phyloP scores from a whole-genome alignment of 2,329 filamentous ascomycete genomes.

The Ophiocordyceps camponoti-saundersi region DNA sequence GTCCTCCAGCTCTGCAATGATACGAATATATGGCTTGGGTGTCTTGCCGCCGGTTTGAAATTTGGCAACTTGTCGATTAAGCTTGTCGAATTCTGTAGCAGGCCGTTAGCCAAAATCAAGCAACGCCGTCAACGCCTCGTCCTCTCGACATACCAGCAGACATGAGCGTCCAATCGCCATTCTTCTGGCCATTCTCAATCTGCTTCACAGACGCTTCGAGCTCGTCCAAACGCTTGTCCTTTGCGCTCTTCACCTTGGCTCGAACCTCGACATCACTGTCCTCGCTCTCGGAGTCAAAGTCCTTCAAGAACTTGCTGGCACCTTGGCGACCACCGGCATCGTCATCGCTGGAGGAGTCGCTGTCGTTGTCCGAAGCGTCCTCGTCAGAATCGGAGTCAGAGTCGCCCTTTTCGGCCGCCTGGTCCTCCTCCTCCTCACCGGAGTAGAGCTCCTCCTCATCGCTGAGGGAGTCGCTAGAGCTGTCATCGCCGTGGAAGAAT shows the following conservation, averaged over 20 bases:
- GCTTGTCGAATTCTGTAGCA: conserved; percentile 71
- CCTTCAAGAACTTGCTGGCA: conserved; percentile 69
- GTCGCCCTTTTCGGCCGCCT: conserved; percentile 17
- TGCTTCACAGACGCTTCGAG: conserved; percentile 74
- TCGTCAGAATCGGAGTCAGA: conserved; percentile 24
- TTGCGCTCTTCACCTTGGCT: conserved; percentile 87
- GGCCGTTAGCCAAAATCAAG: conserved; percentile 2
- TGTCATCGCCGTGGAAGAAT: conserved; percentile 89
- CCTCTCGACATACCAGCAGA: conserved; percentile 51
- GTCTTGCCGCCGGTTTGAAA: conserved; percentile 59
- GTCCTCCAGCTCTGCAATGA: conserved; percentile 84
- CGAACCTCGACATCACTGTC: conserved; percentile 76
- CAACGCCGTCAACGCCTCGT: not conserved
- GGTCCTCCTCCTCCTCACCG: conserved; percentile 22
- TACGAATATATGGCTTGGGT: conserved; percentile 86
- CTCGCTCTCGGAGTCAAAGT: conserved; percentile 56
- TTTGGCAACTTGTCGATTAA: conserved; percentile 74
- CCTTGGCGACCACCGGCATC: conserved; percentile 52
- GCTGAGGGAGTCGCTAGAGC: conserved; percentile 88
- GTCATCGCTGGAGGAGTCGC: conserved; percentile 42
- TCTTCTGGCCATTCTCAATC: conserved; percentile 95
- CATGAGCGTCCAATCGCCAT: conserved; percentile 92
- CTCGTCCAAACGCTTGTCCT: conserved; percentile 93
- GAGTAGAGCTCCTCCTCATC: conserved; percentile 93
- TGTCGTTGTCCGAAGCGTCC: conserved; percentile 34